phyloP scores from a whole-genome alignment of 306 rosid species.

The Cucurbita moschata region DNA sequence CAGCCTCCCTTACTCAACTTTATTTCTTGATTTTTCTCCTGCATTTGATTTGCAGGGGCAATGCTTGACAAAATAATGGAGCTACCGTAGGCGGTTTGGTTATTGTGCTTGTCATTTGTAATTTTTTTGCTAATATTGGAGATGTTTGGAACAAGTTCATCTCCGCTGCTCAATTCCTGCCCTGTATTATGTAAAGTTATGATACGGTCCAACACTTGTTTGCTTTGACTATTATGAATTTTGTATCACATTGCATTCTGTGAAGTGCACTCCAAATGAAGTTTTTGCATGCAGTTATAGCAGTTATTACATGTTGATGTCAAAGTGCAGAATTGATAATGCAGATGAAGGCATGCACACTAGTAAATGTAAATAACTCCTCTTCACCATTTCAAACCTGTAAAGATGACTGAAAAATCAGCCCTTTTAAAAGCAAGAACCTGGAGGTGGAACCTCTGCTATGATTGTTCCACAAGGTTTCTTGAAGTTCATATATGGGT shows the following conservation, averaged over 20 bases:
- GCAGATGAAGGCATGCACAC: neutral
- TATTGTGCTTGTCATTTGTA: neutral
- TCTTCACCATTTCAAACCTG: neutral
- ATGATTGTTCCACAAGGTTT: neutral
- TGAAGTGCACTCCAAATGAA: too few species aligned
- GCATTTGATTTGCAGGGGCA: neutral
- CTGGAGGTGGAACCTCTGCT: neutral
- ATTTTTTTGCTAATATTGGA: neutral
- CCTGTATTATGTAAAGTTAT: neutral
- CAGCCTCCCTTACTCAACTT: neutral
- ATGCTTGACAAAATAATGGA: neutral
- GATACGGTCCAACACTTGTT: neutral
- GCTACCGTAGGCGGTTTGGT: neutral
- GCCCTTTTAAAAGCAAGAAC: neutral
- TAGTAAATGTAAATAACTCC: neutral
- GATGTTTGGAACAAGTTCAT: neutral
- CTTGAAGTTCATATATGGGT: neutral
- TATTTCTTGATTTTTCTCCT: neutral
- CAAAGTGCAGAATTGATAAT: neutral
- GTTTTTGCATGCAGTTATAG: too few species aligned
- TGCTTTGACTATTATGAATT: too few species aligned
- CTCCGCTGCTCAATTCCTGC: neutral
- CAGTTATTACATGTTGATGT: too few species aligned
- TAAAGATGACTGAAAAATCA: neutral
- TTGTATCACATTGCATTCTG: too few species aligned